Percentiles rank a stretch among this genome's conserved stretches.
phyloP scores from a whole-genome alignment of 768 basidiomycete genomes.

The Phylloporus sp. region DNA sequence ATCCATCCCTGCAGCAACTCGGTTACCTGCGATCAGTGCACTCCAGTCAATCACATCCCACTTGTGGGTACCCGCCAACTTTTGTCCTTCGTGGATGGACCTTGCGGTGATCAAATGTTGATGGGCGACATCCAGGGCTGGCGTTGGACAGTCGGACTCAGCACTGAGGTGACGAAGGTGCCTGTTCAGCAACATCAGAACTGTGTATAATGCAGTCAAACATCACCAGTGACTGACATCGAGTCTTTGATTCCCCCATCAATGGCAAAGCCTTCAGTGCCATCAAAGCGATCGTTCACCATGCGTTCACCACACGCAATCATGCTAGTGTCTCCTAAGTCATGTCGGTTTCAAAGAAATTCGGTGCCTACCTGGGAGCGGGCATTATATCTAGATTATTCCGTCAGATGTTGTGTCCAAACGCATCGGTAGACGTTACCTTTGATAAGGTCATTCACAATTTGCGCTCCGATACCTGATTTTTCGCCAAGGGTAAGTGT shows the following conservation, averaged over 20 bases:
- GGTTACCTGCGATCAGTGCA: conserved; percentile 69
- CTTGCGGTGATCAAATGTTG: conserved; percentile 78
- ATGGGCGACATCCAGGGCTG: conserved; percentile 65
- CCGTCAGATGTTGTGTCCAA: conserved; percentile 12
- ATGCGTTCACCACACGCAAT: conserved; percentile 65
- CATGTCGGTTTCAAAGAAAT: neutral
- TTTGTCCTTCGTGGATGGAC: conserved; percentile 55
- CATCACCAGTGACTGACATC: conserved; percentile 39
- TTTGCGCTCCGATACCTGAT: conserved; percentile 67
- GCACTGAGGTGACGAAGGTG: conserved; percentile 70
- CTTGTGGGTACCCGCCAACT: conserved; percentile 42
- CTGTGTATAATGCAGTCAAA: neutral
- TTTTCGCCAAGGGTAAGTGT: conserved; percentile 83
- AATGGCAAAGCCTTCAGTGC: conserved; percentile 68
- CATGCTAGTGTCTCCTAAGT: conserved; percentile 35
- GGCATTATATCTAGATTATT: conserved; percentile 56
- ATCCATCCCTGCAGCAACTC: conserved; percentile 69
- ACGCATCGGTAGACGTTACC: conserved; percentile 36
- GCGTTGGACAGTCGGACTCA: conserved; percentile 67
- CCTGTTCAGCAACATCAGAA: conserved; percentile 27
- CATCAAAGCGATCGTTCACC: conserved; percentile 71
- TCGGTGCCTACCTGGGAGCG: conserved; percentile 47
- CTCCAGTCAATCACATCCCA: conserved; percentile 79
- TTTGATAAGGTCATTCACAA: conserved; percentile 54
- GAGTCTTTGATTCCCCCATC: conserved; percentile 90